These are phyloP conservation scores for Malus asiatica DNA, from an alignment of 306 rosid genomes.

Conservation along the genomic window DNA sequence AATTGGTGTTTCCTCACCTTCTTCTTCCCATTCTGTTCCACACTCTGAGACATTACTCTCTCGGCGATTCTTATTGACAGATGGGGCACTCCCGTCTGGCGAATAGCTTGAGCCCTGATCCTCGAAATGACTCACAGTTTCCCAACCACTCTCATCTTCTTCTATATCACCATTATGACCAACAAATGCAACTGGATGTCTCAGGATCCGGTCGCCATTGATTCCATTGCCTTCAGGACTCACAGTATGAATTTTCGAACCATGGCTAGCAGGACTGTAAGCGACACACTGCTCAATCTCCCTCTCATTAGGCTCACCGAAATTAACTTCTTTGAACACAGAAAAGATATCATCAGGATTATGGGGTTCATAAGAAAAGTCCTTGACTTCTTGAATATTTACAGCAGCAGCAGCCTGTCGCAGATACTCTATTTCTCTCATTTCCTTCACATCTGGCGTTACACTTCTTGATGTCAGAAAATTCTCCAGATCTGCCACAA, in stretches of 20 bases:
- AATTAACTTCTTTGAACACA: constrained; percentile 58
- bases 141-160: constrained; percentile 98
- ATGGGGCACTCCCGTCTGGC: constrained; percentile 60
- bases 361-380: constrained; percentile 59
- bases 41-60: constrained; percentile 54
- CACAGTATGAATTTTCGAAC: constrained; percentile 58
- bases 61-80: constrained; percentile 47
- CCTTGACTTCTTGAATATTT: constrained; percentile 60
- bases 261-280: constrained; percentile 58
- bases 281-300: constrained; percentile 61
- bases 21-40: constrained; percentile 70
- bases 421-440: constrained; percentile 53
- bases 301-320: constrained; percentile 55
- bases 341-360: constrained; percentile 73
- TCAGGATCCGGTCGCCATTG: constrained; percentile 38
- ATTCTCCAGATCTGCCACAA: constrained; percentile 57
- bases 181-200: constrained; percentile 31
- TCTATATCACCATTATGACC: constrained; percentile 59
- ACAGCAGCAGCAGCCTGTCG: constrained; percentile 54
- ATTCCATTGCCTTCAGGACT: constrained; percentile 54
- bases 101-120: constrained; percentile 87
- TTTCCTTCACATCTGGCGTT: constrained; percentile 52
- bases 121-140: constrained; percentile 81
- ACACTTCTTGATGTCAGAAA: constrained; percentile 40
- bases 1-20: constrained; percentile 47